phyloP scores from a whole-genome alignment of 306 rosid genomes.

The Quercus bicolor region DNA sequence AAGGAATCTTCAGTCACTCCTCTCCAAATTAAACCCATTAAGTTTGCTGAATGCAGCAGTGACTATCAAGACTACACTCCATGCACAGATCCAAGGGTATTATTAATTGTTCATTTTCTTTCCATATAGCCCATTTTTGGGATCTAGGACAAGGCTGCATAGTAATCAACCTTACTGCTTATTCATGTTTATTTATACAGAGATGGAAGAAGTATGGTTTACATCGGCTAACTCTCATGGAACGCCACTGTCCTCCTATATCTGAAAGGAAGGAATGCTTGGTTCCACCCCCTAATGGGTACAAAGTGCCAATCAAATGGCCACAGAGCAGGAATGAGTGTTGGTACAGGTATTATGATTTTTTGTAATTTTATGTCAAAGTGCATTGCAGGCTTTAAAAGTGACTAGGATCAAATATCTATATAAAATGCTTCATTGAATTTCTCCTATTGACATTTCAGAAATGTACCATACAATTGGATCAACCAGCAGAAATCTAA shows the following conservation, averaged over 20 bases:
- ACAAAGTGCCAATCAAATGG: slow-evolving; percentile 92
- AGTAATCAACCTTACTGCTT: slow-evolving; percentile 5
- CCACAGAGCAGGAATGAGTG: slow-evolving; percentile 91
- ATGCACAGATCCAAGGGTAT: slow-evolving; percentile 98
- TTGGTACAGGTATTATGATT: slow-evolving; percentile 81
- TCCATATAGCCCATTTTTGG: neutral
- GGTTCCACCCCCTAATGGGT: slow-evolving; percentile 92
- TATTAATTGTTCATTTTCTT: slow-evolving; percentile 11
- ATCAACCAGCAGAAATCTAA: slow-evolving; percentile 91
- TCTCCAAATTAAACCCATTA: slow-evolving; percentile 45
- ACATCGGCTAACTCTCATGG: slow-evolving; percentile 83
- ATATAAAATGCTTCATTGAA: neutral
- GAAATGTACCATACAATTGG: slow-evolving; percentile 99
- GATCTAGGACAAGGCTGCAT: neutral
- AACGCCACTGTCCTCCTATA: slow-evolving; percentile 90
- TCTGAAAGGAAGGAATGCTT: slow-evolving; percentile 87
- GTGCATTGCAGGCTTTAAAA: neutral
- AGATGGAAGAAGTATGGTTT: slow-evolving; percentile 86
- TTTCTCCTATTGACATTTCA: slow-evolving; percentile 29
- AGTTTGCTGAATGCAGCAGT: slow-evolving; percentile 60
- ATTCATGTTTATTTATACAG: slow-evolving; percentile 45
- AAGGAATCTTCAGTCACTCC: slow-evolving; percentile 39
- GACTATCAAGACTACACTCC: slow-evolving; percentile 93
- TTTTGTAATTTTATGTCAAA: neutral
- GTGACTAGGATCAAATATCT: slow-evolving; percentile 9